Percentiles rank a stretch among this genome's conserved stretches.
Conservation (phyloP, 2,329 filamentous ascomycete genomes). For the Cladosporium austrohemisphaericum region DNA sequence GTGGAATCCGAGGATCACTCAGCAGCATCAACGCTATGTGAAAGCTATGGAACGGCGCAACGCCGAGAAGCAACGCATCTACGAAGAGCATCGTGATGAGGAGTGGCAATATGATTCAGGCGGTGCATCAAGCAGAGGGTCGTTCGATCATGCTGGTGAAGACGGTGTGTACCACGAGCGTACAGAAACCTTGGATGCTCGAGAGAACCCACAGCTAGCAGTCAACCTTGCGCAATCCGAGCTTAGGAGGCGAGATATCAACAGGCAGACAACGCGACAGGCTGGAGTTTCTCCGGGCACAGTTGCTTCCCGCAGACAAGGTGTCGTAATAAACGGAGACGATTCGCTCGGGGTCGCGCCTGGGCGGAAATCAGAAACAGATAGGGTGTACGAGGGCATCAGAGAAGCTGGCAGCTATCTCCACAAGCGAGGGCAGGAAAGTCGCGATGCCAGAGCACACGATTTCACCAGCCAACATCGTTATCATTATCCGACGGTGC, state of each 20-base stretch:
- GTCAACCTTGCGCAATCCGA: slow-evolving; percentile 72
- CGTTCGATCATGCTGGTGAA: slow-evolving; percentile 9
- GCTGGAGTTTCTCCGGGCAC: slow-evolving; percentile 51
- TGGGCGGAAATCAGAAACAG: slow-evolving; percentile 9
- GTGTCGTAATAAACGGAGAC: slow-evolving; percentile 22
- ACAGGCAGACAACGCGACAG: slow-evolving; percentile 47
- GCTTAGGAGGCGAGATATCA: slow-evolving; percentile 62
- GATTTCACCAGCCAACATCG: slow-evolving; percentile 5
- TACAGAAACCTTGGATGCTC: slow-evolving; percentile 54
- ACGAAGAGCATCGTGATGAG: slow-evolving; percentile 20
- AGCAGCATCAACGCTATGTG: slow-evolving; percentile 65
- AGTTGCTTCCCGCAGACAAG: slow-evolving; percentile 27
- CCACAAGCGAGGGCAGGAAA: slow-evolving; percentile 16
- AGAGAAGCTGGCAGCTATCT: slow-evolving; percentile 26
- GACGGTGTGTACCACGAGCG: slow-evolving; percentile 14
- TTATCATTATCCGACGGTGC: slow-evolving; percentile 46
- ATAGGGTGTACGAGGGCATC: slow-evolving; percentile 21
- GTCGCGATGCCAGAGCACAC: slow-evolving; percentile 7
- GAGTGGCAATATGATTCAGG: slow-evolving; percentile 17
- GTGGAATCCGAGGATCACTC: slow-evolving; percentile 74
- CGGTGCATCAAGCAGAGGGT: slow-evolving; percentile 18
- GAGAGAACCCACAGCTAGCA: slow-evolving; percentile 69
- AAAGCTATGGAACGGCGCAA: slow-evolving; percentile 45
- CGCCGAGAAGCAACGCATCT: slow-evolving; percentile 26
- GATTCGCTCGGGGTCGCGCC: neutral